These are phyloP conservation scores for Tetrahymena thermophila DNA, from an alignment of 73 alveolate genomes.

Conservation along the genomic window DNA sequence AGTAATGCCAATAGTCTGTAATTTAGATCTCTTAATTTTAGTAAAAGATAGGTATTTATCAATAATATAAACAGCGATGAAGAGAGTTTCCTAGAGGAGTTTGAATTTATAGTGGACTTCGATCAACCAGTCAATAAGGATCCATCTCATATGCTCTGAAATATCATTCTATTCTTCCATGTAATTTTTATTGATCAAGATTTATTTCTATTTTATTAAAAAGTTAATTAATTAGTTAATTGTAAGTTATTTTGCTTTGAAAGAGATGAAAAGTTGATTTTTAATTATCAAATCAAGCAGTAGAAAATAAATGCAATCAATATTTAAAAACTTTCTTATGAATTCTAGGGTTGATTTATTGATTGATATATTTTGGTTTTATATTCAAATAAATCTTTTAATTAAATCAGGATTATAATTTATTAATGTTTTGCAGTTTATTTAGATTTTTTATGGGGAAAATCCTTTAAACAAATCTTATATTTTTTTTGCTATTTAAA, in stretches of 20 bases:
- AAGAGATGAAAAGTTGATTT: neutral
- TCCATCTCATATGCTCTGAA: constrained; percentile 68
- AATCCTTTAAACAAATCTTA: neutral
- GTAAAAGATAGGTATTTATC: constrained; percentile 55
- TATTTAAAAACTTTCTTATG: too few relatives aligned
- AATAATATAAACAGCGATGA: constrained; percentile 56
- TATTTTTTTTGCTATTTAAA: neutral
- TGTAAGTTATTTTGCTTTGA: neutral
- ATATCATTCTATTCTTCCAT: constrained; percentile 49
- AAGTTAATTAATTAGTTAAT: too few relatives aligned
- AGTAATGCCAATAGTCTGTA: constrained; percentile 63
- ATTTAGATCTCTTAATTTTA: constrained; percentile 46
- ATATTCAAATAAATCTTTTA: too few relatives aligned
- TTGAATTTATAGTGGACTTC: constrained; percentile 71
- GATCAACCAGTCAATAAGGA: constrained; percentile 67
- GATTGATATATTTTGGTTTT: too few relatives aligned
- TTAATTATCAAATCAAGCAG: too few relatives aligned
- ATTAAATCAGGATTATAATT: too few relatives aligned
- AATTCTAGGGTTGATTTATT: too few relatives aligned
- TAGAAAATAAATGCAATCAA: too few relatives aligned
- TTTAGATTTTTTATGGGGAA: neutral
- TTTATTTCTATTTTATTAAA: neutral
- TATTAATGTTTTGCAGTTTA: neutral
- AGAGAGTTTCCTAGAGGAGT: constrained; percentile 64
- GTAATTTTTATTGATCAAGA: neutral